These are phyloP conservation scores for Lizonia empirigonia DNA, from an alignment of 2,329 filamentous ascomycete genomes.

Conservation along the genomic window DNA sequence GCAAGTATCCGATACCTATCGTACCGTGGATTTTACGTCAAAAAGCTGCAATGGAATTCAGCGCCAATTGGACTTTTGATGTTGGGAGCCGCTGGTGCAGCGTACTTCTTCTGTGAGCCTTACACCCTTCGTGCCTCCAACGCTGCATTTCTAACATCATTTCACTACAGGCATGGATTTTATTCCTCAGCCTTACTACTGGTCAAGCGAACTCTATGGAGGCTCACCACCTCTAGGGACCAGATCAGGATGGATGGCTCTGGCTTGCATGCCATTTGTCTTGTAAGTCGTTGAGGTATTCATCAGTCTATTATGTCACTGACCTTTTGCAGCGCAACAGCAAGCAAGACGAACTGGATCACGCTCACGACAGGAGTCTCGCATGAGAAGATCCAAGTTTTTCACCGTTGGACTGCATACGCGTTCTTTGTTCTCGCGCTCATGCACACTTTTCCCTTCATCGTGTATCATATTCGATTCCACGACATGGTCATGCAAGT, in stretches of 20 bases:
- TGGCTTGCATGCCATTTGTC: slow-evolving; percentile 39
- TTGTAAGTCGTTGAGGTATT: slow-evolving; percentile 30
- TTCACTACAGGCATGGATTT: slow-evolving; percentile 24
- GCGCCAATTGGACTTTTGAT: slow-evolving; percentile 35
- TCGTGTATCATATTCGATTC: slow-evolving; percentile 57
- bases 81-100: slow-evolving; percentile 26
- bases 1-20: slow-evolving; percentile 34
- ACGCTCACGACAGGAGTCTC: slow-evolving; percentile 60
- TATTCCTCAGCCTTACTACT: slow-evolving; percentile 29
- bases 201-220: slow-evolving; percentile 24
- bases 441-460: slow-evolving; percentile 65
- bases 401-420: slow-evolving; percentile 38
- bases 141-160: not conserved
- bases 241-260: slow-evolving; percentile 36
- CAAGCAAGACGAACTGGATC: slow-evolving; percentile 63
- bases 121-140: not conserved
- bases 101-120: slow-evolving; percentile 28
- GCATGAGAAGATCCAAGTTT: slow-evolving; percentile 61
- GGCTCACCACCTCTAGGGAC: slow-evolving; percentile 39
- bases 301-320: not conserved
- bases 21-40: slow-evolving; percentile 36
- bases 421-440: slow-evolving; percentile 63
- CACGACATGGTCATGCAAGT: slow-evolving; percentile 56
- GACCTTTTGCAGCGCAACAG: slow-evolving; percentile 46
- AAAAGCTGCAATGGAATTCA: slow-evolving; percentile 32